Conservation (phyloP, 2,329 filamentous ascomycete species). For the Aphanoascus verrucosus region DNA sequence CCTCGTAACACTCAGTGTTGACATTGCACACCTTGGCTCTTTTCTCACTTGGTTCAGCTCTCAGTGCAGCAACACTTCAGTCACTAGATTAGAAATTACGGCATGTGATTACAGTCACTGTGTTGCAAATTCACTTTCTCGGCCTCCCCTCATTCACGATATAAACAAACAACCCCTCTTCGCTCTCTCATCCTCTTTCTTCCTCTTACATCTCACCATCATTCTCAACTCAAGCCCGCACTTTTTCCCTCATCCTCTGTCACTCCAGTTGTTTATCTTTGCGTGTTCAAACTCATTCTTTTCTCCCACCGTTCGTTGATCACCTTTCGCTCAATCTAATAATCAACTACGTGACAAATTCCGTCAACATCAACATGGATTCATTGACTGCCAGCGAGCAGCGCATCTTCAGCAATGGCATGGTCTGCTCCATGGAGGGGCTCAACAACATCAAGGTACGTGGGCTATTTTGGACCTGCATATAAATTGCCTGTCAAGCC, state of each 20-base stretch:
- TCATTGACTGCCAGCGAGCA: conserved; percentile 19
- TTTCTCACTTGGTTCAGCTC: not conserved
- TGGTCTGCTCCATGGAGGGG: conserved; percentile 15
- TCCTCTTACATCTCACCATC: not conserved
- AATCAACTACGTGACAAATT: not conserved
- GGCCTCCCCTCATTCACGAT: not conserved
- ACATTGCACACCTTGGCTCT: not conserved
- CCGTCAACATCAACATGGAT: conserved; percentile 12
- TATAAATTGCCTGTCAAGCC: not conserved
- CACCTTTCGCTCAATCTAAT: not conserved
- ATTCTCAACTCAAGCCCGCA: not conserved
- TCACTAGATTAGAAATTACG: not conserved
- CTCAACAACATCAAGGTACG: conserved; percentile 16
- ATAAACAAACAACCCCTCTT: not conserved
- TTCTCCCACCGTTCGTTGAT: not conserved
- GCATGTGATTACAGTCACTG: not conserved
- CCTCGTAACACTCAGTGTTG: not conserved
- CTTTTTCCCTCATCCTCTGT: conserved; percentile 3
- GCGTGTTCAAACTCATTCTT: not conserved
- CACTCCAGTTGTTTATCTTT: not conserved
- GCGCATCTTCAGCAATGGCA: conserved; percentile 18
- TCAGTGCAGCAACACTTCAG: not conserved
- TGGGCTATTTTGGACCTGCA: not conserved
- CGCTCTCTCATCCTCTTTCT: not conserved
- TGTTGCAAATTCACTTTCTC: not conserved